A percentile compares a stretch with the other conserved stretches of the same genome.
phyloP scores from a whole-genome alignment of 345 rosid species.

The Aquilaria sinensis region DNA sequence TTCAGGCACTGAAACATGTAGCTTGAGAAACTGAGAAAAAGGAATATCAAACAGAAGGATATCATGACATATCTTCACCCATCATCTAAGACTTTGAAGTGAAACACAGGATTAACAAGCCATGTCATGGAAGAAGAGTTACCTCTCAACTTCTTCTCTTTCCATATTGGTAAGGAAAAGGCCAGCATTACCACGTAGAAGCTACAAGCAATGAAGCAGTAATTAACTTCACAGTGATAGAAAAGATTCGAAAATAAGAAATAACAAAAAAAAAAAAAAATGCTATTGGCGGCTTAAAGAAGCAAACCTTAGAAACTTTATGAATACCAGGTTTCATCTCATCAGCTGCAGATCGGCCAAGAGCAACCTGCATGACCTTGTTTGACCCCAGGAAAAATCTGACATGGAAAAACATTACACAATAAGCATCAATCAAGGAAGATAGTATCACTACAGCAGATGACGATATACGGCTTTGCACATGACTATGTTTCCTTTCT shows the following conservation, averaged over 20 bases:
- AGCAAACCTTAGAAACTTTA: conserved; percentile 74
- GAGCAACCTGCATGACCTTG: conserved; percentile 94
- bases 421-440: too few species aligned
- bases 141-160: conserved; percentile 87
- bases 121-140: conserved; percentile 1
- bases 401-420: not conserved
- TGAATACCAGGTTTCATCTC: conserved; percentile 68
- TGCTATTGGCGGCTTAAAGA: not conserved
- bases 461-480: too few species aligned
- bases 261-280: not conserved
- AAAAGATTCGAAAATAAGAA: not conserved
- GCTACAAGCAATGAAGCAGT: conserved; percentile 28
- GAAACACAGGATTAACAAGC: too few species aligned
- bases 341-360: conserved; percentile 88
- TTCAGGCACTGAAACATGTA: too few species aligned
- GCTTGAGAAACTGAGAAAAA: too few species aligned
- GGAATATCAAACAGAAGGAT: too few species aligned
- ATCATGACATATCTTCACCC: too few species aligned
- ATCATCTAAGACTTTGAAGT: too few species aligned
- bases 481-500: too few species aligned
- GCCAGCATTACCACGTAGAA: conserved; percentile 75
- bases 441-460: too few species aligned
- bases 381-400: conserved; percentile 96
- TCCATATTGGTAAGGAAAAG: conserved; percentile 73
- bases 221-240: not conserved